Conservation (phyloP, 176 grass and related monocot species). For the Musa troglodytarum region DNA sequence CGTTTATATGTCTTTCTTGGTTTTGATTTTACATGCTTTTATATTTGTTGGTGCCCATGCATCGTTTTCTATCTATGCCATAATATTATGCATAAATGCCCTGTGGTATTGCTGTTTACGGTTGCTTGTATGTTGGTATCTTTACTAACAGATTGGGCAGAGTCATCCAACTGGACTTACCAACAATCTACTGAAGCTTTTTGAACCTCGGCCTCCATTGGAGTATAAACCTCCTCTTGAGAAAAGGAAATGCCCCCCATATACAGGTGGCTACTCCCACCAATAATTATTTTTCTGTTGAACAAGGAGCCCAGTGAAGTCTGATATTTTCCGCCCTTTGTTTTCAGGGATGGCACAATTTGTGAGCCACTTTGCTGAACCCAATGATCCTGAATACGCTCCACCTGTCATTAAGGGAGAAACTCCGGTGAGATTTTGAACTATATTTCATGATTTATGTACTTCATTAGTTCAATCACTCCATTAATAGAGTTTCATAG, state of each 20-base stretch:
- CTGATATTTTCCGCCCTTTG: neutral
- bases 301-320: neutral
- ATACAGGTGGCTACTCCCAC: slow-evolving; percentile 30
- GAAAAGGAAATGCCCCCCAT: slow-evolving; percentile 59
- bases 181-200: slow-evolving; percentile 87
- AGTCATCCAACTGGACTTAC: slow-evolving; percentile 77
- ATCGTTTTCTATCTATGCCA: too few species aligned
- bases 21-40: too few species aligned
- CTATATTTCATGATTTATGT: too few species aligned
- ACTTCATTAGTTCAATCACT: too few species aligned
- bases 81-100: too few species aligned
- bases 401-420: slow-evolving; percentile 44
- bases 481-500: too few species aligned
- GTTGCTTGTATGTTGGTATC: slow-evolving; percentile 1
- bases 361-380: slow-evolving; percentile 45
- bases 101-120: neutral
- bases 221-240: slow-evolving; percentile 65
- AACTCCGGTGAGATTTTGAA: slow-evolving; percentile 34
- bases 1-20: too few species aligned
- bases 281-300: neutral
- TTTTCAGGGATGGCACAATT: slow-evolving; percentile 53
- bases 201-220: slow-evolving; percentile 69
- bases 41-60: too few species aligned
- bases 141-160: slow-evolving; percentile 59
- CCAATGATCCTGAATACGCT: slow-evolving; percentile 48